A percentile compares a stretch with the other conserved stretches of the same genome.
These are phyloP conservation scores for Xylariaceae sp. DNA, from an alignment of 2,329 filamentous ascomycete species.

Conservation along the genomic window DNA sequence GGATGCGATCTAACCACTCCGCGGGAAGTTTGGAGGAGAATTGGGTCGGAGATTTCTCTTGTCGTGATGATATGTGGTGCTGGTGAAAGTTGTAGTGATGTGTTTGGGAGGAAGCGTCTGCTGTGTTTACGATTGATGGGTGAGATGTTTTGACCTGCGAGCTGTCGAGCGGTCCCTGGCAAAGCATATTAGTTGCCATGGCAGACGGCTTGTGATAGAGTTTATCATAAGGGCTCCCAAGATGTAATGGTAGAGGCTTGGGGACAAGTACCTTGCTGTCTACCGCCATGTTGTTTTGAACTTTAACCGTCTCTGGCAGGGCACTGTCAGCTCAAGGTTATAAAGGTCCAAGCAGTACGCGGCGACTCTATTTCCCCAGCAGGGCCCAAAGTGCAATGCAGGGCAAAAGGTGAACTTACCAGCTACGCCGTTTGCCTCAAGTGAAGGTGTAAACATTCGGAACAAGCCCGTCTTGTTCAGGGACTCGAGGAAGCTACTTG, in stretches of 20 bases:
- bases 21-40: slow-evolving; percentile 12
- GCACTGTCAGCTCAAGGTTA: slow-evolving; percentile 6
- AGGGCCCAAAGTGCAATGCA: background rate
- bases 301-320: slow-evolving; percentile 10
- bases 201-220: background rate
- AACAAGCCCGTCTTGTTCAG: slow-evolving; percentile 17
- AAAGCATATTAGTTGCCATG: background rate
- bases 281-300: slow-evolving; percentile 6
- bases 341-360: background rate
- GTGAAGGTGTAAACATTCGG: slow-evolving; percentile 6
- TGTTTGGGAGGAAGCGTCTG: background rate
- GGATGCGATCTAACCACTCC: slow-evolving; percentile 24
- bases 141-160: background rate
- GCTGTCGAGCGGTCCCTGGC: background rate
- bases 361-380: background rate
- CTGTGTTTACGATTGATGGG: background rate
- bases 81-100: background rate
- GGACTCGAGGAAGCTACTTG: slow-evolving; percentile 15
- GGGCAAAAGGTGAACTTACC: slow-evolving; percentile 8
- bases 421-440: background rate
- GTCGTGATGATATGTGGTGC: background rate
- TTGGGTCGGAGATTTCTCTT: background rate
- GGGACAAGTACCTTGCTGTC: background rate
- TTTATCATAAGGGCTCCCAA: background rate
- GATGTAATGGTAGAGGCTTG: slow-evolving; percentile 7